Conservation (phyloP, 345 rosid species). For the Syzygium aqueum region DNA sequence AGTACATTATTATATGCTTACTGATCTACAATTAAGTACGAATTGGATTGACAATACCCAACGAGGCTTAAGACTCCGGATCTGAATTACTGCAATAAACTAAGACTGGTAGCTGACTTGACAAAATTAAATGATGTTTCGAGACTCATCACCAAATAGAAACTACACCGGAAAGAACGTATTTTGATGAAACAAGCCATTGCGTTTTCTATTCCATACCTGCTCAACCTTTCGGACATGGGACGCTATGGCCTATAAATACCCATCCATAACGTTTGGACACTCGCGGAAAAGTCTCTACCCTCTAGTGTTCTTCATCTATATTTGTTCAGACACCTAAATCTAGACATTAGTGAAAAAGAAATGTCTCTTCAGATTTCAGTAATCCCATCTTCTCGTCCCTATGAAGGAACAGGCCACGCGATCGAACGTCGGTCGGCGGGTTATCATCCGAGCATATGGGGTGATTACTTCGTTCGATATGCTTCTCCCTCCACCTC, state of each 20-base stretch:
- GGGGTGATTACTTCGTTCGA: constrained; percentile 14
- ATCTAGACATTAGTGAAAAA: background rate
- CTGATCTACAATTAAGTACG: background rate
- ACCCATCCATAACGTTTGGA: background rate
- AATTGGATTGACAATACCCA: background rate
- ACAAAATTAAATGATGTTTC: background rate
- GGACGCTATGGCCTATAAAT: background rate
- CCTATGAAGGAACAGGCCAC: background rate
- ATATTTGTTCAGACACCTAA: background rate
- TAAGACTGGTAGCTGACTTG: background rate
- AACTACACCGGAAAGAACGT: background rate
- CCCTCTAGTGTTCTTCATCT: background rate
- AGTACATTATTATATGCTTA: background rate
- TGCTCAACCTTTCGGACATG: background rate
- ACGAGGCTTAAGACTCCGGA: background rate
- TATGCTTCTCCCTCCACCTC: background rate
- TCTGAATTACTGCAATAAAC: background rate
- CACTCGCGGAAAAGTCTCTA: background rate
- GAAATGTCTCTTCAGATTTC: background rate
- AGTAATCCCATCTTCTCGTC: background rate
- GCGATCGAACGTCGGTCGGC: constrained; percentile 5
- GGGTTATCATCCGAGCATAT: constrained; percentile 9
- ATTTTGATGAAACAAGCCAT: background rate
- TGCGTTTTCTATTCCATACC: fast-evolving
- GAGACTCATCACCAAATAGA: background rate